Conservation (phyloP, 768 basidiomycete genomes). For the Mycena amicta region DNA sequence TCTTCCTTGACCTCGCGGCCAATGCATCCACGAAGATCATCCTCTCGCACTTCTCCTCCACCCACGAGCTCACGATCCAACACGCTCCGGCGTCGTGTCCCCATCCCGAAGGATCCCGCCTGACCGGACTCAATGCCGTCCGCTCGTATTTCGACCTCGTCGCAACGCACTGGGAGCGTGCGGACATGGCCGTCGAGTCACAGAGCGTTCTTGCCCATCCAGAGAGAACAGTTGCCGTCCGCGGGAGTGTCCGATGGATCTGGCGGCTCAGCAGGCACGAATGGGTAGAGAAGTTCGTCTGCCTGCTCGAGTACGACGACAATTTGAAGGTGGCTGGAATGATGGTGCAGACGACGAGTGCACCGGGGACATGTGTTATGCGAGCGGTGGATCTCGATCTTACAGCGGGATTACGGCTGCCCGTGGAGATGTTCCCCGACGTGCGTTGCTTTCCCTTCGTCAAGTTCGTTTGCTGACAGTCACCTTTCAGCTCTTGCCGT, state of each 20-base stretch:
- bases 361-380: slow-evolving; percentile 48
- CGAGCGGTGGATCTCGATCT: slow-evolving; percentile 39
- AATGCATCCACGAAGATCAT: slow-evolving; percentile 36
- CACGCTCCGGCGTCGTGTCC: slow-evolving; percentile 41
- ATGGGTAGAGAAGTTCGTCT: slow-evolving; percentile 51
- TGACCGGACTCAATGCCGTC: slow-evolving; percentile 46
- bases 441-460: too few species aligned
- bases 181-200: slow-evolving; percentile 29
- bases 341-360: slow-evolving; percentile 42
- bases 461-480: too few species aligned
- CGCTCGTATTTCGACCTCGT: slow-evolving; percentile 54
- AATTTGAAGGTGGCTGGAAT: slow-evolving; percentile 43
- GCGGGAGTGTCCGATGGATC: slow-evolving; percentile 46
- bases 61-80: slow-evolving; percentile 40
- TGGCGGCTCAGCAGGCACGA: slow-evolving; percentile 46
- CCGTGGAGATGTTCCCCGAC: neutral
- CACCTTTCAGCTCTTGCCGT: too few species aligned
- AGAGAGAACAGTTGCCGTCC: slow-evolving; percentile 33
- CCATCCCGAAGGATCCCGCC: slow-evolving; percentile 34
- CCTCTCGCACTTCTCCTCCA: slow-evolving; percentile 42
- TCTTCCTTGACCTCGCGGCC: slow-evolving; percentile 40
- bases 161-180: slow-evolving; percentile 46
- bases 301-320: slow-evolving; percentile 49
- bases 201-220: slow-evolving; percentile 27
- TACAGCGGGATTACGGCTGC: neutral